phyloP scores from a whole-genome alignment of 192 early-diverging fungal species.

The Funneliformis geosporum region DNA sequence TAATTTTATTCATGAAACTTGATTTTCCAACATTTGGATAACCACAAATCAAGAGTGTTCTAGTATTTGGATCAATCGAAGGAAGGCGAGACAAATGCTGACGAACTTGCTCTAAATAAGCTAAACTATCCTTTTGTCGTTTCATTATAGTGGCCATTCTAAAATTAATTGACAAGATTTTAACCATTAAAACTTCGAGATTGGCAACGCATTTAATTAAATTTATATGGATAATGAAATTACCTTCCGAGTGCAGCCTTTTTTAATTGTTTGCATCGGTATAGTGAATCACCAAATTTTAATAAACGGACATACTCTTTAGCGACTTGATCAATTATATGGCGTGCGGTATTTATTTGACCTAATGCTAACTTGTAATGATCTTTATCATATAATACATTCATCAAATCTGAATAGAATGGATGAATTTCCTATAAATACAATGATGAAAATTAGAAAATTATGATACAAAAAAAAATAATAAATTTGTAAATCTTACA shows the following conservation, averaged over 20 bases:
- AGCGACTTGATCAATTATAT: constrained; percentile 94
- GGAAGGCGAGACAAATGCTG: constrained; percentile 99
- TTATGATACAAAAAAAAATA: neutral
- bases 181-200: neutral
- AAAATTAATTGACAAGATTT: constrained; percentile 18
- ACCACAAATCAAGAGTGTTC: constrained; percentile 97
- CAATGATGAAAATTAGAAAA: neutral
- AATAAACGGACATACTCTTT: constrained; percentile 97
- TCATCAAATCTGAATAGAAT: constrained; percentile 99
- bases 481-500: constrained; percentile 48
- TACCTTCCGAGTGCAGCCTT: constrained; percentile 90
- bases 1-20: constrained; percentile 98
- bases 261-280: constrained; percentile 99
- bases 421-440: constrained; percentile 90
- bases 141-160: constrained; percentile 99
- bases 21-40: constrained; percentile 99
- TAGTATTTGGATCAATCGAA: constrained; percentile 99
- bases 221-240: neutral
- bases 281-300: constrained; percentile 99
- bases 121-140: constrained; percentile 95
- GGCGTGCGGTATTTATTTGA: constrained; percentile 97
- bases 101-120: constrained; percentile 98
- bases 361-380: constrained; percentile 99
- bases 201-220: neutral
- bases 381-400: constrained; percentile 99